Evolutionary conservation across 2,329 filamentous ascomycete genomes (phyloP).

Genomic region (Pseudomassariella vexata): DNA sequence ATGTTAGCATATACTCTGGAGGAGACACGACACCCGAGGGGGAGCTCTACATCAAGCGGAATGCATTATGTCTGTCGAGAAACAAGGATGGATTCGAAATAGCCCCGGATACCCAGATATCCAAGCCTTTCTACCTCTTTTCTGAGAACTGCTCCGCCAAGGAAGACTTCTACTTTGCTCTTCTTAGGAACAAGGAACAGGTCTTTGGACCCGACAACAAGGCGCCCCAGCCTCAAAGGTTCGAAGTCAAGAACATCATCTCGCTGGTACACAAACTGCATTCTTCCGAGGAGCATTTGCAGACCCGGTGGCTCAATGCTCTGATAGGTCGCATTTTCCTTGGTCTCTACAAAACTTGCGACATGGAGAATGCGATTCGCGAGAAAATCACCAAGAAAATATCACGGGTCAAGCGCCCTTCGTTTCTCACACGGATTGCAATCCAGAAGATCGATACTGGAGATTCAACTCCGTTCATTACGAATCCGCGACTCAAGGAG

Average conservation of each 20-base stretch:
- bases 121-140: slow-evolving; percentile 89
- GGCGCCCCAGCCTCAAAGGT: slow-evolving; percentile 66
- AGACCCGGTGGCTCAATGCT: slow-evolving; percentile 92
- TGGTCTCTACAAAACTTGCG: slow-evolving; percentile 76
- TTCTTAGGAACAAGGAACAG: slow-evolving; percentile 78
- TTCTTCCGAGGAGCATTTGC: slow-evolving; percentile 82
- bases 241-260: slow-evolving; percentile 82
- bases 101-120: slow-evolving; percentile 48
- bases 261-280: slow-evolving; percentile 85
- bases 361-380: slow-evolving; percentile 72
- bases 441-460: slow-evolving; percentile 81
- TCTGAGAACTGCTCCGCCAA: slow-evolving; percentile 94
- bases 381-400: slow-evolving; percentile 96
- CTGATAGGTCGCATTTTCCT: slow-evolving; percentile 84
- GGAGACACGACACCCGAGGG: slow-evolving; percentile 76
- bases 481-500: slow-evolving; percentile 81
- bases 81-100: slow-evolving; percentile 49
- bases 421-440: slow-evolving; percentile 80
- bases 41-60: slow-evolving; percentile 92
- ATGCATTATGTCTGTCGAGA: slow-evolving; percentile 76
- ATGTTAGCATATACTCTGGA: slow-evolving; percentile 78
- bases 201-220: slow-evolving; percentile 48
- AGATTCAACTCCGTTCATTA: slow-evolving; percentile 80
- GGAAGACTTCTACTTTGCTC: slow-evolving; percentile 95
- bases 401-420: slow-evolving; percentile 83